phyloP scores from a whole-genome alignment of 1,284 basidiomycete genomes.

The Pseudozyma sp. region DNA sequence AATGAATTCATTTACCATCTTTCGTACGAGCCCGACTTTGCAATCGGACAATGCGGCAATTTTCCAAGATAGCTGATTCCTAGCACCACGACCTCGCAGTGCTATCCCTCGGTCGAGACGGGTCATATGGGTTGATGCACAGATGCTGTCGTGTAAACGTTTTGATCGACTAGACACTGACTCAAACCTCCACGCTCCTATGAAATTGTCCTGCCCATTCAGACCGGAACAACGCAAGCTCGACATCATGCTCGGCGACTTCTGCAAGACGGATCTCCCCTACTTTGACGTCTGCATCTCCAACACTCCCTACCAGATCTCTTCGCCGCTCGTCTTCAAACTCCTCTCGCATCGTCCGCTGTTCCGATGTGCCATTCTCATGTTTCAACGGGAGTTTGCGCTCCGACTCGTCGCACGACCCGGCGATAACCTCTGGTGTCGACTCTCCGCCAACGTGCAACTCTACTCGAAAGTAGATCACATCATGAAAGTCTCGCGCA shows the following conservation, averaged over 20 bases:
- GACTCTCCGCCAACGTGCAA: conserved; percentile 95
- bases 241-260: conserved; percentile 94
- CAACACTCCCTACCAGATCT: conserved; percentile 99
- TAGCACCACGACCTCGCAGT: background rate
- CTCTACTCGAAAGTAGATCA: conserved; percentile 95
- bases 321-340: conserved; percentile 95
- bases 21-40: conserved; percentile 58
- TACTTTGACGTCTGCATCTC: conserved; percentile 99
- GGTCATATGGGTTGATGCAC: background rate
- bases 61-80: conserved; percentile 47
- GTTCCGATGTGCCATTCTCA: conserved; percentile 93
- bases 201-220: background rate
- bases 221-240: conserved; percentile 95
- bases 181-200: background rate
- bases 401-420: conserved; percentile 89
- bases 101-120: background rate
- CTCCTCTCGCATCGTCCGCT: conserved; percentile 94
- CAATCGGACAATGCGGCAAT: conserved; percentile 57
- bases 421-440: conserved; percentile 87
- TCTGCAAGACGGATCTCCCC: conserved; percentile 94
- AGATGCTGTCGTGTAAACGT: conserved; percentile 2
- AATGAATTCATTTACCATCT: conserved; percentile 55
- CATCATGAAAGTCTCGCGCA: conserved; percentile 94
- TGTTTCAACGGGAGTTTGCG: conserved; percentile 99
- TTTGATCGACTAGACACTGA: conserved; percentile 8